phyloP scores from a whole-genome alignment of 2,329 filamentous ascomycete species.

The Pyricularia pennisetigena region DNA sequence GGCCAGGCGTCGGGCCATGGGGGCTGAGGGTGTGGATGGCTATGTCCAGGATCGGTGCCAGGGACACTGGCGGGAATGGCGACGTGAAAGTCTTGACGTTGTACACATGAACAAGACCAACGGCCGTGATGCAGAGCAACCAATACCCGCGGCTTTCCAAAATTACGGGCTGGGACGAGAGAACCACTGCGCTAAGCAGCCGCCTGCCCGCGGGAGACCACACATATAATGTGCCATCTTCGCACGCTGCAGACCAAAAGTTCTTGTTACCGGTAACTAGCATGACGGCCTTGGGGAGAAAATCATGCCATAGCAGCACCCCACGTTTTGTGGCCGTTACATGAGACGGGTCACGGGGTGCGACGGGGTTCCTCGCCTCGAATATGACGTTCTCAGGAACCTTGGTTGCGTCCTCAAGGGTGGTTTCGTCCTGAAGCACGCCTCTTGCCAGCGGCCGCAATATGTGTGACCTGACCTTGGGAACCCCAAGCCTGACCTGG shows the following conservation, averaged over 20 bases:
- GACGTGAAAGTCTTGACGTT: constrained; percentile 75
- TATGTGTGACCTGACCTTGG: constrained; percentile 75
- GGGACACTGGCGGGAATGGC: constrained; percentile 80
- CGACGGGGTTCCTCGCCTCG: constrained; percentile 78
- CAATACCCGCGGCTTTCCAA: constrained; percentile 84
- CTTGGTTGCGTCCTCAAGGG: constrained; percentile 51
- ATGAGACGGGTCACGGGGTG: constrained; percentile 69
- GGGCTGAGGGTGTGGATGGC: constrained; percentile 70
- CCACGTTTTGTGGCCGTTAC: constrained; percentile 76
- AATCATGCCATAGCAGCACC: constrained; percentile 85
- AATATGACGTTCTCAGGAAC: constrained; percentile 64
- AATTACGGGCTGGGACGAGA: constrained; percentile 91
- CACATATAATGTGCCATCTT: constrained; percentile 80
- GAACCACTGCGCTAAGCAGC: constrained; percentile 70
- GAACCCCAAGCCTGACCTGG: constrained; percentile 78
- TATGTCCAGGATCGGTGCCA: constrained; percentile 81
- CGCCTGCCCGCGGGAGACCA: constrained; percentile 91
- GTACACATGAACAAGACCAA: constrained; percentile 89
- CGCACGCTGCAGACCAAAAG: constrained; percentile 88
- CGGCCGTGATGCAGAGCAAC: constrained; percentile 81
- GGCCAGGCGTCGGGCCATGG: constrained; percentile 64
- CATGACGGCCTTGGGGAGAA: constrained; percentile 76
- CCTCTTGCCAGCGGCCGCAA: constrained; percentile 68
- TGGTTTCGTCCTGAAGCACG: constrained; percentile 40
- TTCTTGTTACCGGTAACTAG: constrained; percentile 81